Evolutionary conservation across 495 filamentous ascomycete species (phyloP).

Genomic region (Neurospora terricola): DNA sequence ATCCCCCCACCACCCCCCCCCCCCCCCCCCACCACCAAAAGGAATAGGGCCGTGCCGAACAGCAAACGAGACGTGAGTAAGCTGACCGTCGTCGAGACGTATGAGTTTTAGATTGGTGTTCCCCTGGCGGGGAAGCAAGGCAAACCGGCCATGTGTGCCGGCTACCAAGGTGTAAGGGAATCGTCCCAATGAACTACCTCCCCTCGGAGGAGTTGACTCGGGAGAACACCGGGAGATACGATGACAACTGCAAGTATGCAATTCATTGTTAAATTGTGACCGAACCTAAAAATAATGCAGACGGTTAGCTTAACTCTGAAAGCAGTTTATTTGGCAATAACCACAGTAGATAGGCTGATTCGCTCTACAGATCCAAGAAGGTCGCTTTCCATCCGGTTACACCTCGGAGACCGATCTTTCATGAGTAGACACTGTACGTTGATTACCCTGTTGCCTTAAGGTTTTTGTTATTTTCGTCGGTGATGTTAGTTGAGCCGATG

Average conservation of each 20-base stretch:
- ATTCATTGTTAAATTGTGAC: background rate
- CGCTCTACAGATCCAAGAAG: background rate
- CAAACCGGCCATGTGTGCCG: background rate
- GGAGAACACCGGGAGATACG: background rate
- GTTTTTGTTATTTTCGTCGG: background rate
- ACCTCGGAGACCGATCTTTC: background rate
- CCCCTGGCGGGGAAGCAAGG: background rate
- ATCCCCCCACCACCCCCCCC: background rate
- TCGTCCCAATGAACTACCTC: background rate
- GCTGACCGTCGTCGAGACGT: background rate
- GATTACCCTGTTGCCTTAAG: background rate
- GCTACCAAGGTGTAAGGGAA: background rate
- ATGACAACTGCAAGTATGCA: background rate
- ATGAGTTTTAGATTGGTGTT: background rate
- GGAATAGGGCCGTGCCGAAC: background rate
- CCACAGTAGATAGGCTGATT: background rate
- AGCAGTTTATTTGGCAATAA: background rate
- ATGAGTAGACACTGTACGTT: background rate
- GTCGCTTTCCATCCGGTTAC: background rate
- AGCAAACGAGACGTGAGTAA: background rate
- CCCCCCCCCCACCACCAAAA: background rate
- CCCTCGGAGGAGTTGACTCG: background rate
- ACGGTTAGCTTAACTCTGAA: background rate
- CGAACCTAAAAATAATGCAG: background rate
- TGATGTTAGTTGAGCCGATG: background rate